Evolutionary conservation across 441 rosid genomes (phyloP), one percentile per base, ranked within the genome.

Genomic region (Gossypium aridum): DNA sequence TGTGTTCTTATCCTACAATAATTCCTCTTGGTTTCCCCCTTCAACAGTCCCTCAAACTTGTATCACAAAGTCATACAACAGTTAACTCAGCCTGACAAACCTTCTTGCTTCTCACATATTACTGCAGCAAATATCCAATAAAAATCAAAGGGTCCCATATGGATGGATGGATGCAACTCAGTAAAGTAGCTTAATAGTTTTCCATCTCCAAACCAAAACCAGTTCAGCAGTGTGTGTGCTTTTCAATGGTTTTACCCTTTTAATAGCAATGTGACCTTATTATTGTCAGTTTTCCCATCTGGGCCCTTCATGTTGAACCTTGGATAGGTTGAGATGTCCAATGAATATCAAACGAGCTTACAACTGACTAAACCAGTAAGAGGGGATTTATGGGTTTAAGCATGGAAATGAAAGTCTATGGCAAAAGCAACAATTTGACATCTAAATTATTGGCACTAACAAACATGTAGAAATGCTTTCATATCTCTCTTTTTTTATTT

Each of bases 301-400:
- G 89, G 85, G 78, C 85, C 88, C 82, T 78, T 26, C 56, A 3
- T 81, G 87, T 83, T 71, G 70, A 80, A 72, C 76, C 77, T 60
- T 25, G 70, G 68, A 75, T 25, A 66, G 37, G 47, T 77, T 66
- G 65, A 71, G 72, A 66, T 56, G 49, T 74, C 59, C 60, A 72
- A 22, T 65, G 22, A 55, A 28, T 65, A 61, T 39, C 49, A 63
- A 69, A 43, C 28, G 68, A 62, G 56, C 72, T 55, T 61, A 49
- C 57, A 13, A 17, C 34, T 59, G 65, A 78, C 73, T 20, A 62
- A 72, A 69, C 45, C 45, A 37, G 43, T 71, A 23, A 67, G 56
- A 67, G 51, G 22, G 71, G 53, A 75, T 51, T 71, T 61, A 77
- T 76, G 83, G 79, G 26, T 73, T 64, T 72, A 75, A 74, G 61